Evolutionary conservation across 192 early-diverging fungal genomes (phyloP).

Genomic region (Backusella mclennaniae): DNA sequence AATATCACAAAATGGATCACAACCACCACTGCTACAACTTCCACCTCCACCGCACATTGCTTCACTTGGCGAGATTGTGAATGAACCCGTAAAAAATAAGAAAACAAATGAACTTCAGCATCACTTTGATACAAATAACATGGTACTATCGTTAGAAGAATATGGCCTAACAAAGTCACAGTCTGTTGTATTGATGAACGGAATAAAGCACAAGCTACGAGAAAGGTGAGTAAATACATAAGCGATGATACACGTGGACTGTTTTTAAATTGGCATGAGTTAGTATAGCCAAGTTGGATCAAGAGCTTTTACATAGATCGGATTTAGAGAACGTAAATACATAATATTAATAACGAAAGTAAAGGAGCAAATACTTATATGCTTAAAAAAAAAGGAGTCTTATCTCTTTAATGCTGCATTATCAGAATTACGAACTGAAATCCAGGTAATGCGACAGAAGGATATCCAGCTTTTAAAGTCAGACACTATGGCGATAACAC

Average conservation of each 20-base stretch:
- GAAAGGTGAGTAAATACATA: conserved; percentile 44
- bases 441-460: conserved; percentile 72
- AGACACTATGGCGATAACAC: conserved; percentile 65
- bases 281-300: conserved; percentile 46
- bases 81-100: conserved; percentile 2
- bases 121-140: conserved; percentile 77
- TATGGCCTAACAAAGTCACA: conserved; percentile 68
- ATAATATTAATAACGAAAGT: not conserved
- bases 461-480: conserved; percentile 72
- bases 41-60: not conserved
- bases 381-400: conserved; percentile 42
- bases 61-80: not conserved
- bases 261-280: not conserved
- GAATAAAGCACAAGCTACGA: conserved; percentile 65
- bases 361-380: not conserved
- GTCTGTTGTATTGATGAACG: conserved; percentile 70
- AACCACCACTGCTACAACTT: not conserved
- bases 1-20: conserved; percentile 12
- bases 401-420: conserved; percentile 84
- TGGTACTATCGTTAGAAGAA: conserved; percentile 61
- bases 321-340: conserved; percentile 74
- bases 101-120: conserved; percentile 27
- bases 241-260: not conserved
- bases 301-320: conserved; percentile 34
- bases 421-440: conserved; percentile 75